phyloP scores from a whole-genome alignment of 23 red algal species.

The Gracilariopsis chorda region DNA sequence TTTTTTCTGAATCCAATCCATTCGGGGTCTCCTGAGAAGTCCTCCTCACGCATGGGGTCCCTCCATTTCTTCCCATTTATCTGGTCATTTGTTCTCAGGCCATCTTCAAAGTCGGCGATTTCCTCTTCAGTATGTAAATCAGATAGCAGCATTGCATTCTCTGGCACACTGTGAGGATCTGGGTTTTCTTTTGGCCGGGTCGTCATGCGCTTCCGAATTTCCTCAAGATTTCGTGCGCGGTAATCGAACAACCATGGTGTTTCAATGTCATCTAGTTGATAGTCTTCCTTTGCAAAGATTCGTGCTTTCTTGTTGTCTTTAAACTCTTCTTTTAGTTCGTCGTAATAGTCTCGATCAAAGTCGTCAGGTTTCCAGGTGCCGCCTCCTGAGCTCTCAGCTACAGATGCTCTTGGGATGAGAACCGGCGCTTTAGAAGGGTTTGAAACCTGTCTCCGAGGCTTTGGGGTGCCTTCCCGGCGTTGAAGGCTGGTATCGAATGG shows the following conservation, averaged over 20 bases:
- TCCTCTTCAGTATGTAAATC: conserved; percentile 22
- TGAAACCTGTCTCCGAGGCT: no score
- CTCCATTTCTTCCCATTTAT: conserved; percentile 21
- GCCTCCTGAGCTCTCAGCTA: no score
- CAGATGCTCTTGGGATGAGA: no score
- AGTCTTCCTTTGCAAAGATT: conserved; percentile 45
- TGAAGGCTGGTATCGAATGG: no score
- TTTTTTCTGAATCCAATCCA: not conserved
- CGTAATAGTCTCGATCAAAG: conserved; percentile 55
- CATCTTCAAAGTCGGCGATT: not conserved
- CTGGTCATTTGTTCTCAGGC: not conserved
- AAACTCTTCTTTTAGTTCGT: conserved; percentile 40
- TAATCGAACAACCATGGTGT: conserved; percentile 15
- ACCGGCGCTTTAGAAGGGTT: no score
- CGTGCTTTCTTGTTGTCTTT: not conserved
- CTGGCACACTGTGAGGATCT: not conserved
- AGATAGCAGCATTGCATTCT: not conserved
- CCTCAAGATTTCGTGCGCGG: conserved; percentile 14
- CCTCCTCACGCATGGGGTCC: conserved; percentile 30
- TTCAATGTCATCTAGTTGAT: conserved; percentile 13
- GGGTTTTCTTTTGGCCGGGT: not conserved
- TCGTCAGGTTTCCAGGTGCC: not conserved
- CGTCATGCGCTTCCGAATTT: conserved; percentile 9
- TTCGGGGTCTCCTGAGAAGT: conserved; percentile 13
- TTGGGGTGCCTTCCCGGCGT: no score